Evolutionary conservation across 768 basidiomycete species (phyloP).

Genomic region (Coprinopsis strossmayeri): DNA sequence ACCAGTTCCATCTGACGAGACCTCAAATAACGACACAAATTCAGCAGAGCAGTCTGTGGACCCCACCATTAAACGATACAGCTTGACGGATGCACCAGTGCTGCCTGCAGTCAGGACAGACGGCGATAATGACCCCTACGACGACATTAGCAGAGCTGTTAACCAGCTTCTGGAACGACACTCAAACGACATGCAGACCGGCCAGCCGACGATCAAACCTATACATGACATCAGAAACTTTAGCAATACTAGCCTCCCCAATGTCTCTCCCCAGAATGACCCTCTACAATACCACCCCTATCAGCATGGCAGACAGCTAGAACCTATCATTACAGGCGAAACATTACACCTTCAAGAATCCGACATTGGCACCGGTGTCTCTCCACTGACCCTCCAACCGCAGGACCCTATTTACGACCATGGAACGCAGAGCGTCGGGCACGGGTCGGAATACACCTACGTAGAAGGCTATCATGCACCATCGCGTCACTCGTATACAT

Average conservation of each 20-base stretch:
- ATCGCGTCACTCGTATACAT: conserved; percentile 25
- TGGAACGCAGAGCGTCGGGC: conserved; percentile 15
- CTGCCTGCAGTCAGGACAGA: conserved; percentile 8
- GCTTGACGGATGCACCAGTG: conserved; percentile 23
- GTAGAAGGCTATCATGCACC: conserved; percentile 30
- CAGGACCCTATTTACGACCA: conserved; percentile 24
- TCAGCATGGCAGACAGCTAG: conserved; percentile 54
- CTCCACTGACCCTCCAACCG: conserved; percentile 11
- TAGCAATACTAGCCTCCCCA: conserved; percentile 10
- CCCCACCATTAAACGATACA: conserved; percentile 24
- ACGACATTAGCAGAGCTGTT: conserved; percentile 15
- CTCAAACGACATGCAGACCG: not conserved
- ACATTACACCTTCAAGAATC: conserved; percentile 45
- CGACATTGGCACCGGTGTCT: not conserved
- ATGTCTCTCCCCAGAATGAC: not conserved
- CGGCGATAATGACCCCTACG: conserved; percentile 7
- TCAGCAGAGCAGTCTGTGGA: conserved; percentile 16
- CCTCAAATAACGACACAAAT: conserved; percentile 15
- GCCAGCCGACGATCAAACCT: conserved; percentile 3
- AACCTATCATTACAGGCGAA: conserved; percentile 60
- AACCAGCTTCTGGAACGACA: conserved; percentile 16
- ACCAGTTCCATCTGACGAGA: conserved; percentile 21
- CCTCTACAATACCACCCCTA: conserved; percentile 36
- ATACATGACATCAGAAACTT: conserved; percentile 13
- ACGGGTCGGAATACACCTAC: conserved; percentile 28